phyloP scores from a whole-genome alignment of 1,284 basidiomycete genomes.

The Ceratobasidium sp. region DNA sequence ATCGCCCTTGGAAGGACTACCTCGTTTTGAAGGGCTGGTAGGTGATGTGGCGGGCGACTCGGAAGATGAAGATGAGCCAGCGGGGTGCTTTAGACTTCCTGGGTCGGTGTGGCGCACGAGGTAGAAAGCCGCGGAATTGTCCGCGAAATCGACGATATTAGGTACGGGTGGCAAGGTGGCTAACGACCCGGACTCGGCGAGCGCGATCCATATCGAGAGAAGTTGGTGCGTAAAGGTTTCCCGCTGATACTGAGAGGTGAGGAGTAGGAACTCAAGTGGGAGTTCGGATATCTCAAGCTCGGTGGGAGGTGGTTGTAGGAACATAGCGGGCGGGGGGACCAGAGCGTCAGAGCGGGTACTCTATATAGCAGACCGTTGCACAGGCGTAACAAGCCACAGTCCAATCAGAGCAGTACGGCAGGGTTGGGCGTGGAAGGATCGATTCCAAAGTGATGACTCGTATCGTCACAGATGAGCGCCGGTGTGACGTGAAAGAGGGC shows the following conservation, averaged over 20 bases:
- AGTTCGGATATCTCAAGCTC: slow-evolving; percentile 12
- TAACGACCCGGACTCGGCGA: slow-evolving; percentile 36
- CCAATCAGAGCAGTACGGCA: not conserved
- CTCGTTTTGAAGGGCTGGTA: not conserved
- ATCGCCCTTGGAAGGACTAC: slow-evolving; percentile 5
- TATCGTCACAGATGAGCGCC: too few species aligned
- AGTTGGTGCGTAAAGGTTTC: slow-evolving; percentile 22
- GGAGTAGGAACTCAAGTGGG: not conserved
- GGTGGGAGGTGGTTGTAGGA: slow-evolving; percentile 7
- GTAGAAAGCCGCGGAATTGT: slow-evolving; percentile 15
- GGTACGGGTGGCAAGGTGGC: slow-evolving; percentile 40
- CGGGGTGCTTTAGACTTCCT: not conserved
- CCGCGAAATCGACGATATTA: slow-evolving; percentile 32
- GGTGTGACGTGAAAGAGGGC: too few species aligned
- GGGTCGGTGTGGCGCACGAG: slow-evolving; percentile 26
- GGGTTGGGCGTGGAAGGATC: too few species aligned
- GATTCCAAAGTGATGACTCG: too few species aligned
- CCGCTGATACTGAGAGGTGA: not conserved
- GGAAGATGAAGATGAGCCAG: not conserved
- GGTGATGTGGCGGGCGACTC: not conserved
- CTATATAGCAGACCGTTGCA: too few species aligned
- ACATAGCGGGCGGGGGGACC: slow-evolving; percentile 5
- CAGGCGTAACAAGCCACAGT: too few species aligned
- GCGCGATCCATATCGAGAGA: slow-evolving; percentile 15
- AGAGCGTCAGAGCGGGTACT: not conserved